Conservation (phyloP, 306 rosid species). For the Cyclanthera cordifolia region DNA sequence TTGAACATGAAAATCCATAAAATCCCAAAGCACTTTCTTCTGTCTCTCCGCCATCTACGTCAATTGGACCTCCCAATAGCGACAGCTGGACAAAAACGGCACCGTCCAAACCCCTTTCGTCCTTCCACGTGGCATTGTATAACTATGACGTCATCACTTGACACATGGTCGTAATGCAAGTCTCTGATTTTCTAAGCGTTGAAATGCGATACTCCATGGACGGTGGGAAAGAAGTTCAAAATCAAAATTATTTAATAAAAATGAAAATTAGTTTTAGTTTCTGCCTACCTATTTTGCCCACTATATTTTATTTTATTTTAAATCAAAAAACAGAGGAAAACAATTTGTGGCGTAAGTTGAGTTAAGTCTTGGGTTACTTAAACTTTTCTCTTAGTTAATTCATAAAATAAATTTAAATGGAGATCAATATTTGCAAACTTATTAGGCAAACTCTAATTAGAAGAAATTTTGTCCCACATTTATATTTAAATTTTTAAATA, state of each 20-base stretch:
- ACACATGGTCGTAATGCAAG: background rate
- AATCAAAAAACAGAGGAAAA: too few species aligned
- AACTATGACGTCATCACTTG: constrained; percentile 4
- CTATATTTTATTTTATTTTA: too few species aligned
- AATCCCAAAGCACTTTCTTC: background rate
- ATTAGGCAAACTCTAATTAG: too few species aligned
- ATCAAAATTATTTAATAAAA: background rate
- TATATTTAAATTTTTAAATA: too few species aligned
- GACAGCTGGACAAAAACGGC: background rate
- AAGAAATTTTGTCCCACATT: too few species aligned
- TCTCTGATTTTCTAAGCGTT: background rate
- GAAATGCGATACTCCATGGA: background rate
- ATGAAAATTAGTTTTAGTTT: too few species aligned
- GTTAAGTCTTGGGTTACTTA: too few species aligned
- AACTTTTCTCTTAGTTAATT: too few species aligned
- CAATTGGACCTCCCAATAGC: constrained; percentile 3
- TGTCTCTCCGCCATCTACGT: background rate
- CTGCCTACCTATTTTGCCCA: too few species aligned
- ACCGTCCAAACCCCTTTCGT: constrained; percentile 24
- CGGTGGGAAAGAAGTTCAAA: background rate
- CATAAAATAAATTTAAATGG: too few species aligned
- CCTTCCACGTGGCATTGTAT: constrained; percentile 22
- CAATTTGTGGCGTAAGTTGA: too few species aligned
- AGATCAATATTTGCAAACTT: too few species aligned
- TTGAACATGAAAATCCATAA: background rate